Evolutionary conservation across 129 eudicot genomes (phyloP).

Genomic region (Chrysanthemum lavandulifolium): DNA sequence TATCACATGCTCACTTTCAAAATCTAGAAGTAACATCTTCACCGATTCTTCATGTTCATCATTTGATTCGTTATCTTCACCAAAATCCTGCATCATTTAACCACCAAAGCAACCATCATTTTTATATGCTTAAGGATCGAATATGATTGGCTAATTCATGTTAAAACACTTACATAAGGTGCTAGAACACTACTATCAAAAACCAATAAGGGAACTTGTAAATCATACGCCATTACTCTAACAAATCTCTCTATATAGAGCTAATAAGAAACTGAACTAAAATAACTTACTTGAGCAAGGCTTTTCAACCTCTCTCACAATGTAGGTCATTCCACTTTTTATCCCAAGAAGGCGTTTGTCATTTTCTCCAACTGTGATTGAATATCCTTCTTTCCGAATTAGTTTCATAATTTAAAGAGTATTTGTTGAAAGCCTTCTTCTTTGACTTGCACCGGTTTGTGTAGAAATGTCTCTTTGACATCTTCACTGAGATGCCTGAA

Average conservation of each 20-base stretch:
- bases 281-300: no score
- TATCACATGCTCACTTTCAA: background rate
- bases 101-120: background rate
- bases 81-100: conserved; percentile 54
- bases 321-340: no score
- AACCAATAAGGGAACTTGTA: conserved; percentile 84
- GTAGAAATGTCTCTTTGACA: no score
- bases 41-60: conserved; percentile 64
- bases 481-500: no score
- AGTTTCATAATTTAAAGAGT: no score
- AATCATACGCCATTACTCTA: conserved; percentile 86
- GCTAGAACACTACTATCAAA: conserved; percentile 92
- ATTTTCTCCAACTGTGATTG: no score
- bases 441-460: no score
- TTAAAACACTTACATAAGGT: conserved; percentile 62
- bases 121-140: conserved; percentile 1
- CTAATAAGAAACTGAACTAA: conserved; percentile 4
- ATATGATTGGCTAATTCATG: background rate
- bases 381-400: no score
- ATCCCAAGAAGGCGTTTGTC: no score
- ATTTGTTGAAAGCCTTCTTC: no score
- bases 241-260: conserved; percentile 90
- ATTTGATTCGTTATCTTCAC: conserved; percentile 79
- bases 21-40: conserved; percentile 60
- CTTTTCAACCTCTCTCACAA: no score